Conservation (phyloP, 257 asterid genomes). For the Verbascum thapsus region DNA sequence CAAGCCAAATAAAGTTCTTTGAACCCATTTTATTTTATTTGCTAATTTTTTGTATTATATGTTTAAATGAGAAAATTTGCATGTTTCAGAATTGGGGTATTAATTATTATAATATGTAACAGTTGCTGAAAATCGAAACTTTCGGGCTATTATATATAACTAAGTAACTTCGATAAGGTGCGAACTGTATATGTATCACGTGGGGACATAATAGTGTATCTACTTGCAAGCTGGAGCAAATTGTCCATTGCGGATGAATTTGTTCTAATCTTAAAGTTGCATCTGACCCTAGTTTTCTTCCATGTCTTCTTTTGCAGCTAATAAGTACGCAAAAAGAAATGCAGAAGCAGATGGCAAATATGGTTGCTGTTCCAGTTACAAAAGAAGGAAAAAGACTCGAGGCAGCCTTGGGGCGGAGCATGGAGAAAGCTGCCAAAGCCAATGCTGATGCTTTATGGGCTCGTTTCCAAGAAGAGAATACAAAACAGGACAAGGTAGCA, state of each 20-base stretch:
- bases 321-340: conserved; percentile 56
- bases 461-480: conserved; percentile 83
- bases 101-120: no score
- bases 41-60: no score
- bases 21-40: no score
- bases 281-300: conserved; percentile 9
- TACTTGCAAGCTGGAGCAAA: background rate
- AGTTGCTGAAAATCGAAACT: no score
- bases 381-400: conserved; percentile 91
- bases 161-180: no score
- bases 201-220: no score
- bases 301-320: conserved; percentile 41
- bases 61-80: no score
- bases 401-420: conserved; percentile 70
- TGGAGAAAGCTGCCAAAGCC: conserved; percentile 79
- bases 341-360: conserved; percentile 76
- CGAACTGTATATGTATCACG: background rate
- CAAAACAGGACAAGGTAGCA: conserved; percentile 77
- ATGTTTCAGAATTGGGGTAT: no score
- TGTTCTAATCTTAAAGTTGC: background rate
- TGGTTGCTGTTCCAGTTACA: conserved; percentile 63
- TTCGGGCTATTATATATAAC: no score
- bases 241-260: background rate
- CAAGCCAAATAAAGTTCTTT: no score
- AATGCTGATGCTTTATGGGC: conserved; percentile 89